These are phyloP conservation scores for Clonostachys rosea DNA, from an alignment of 2,329 filamentous ascomycete genomes.

Conservation along the genomic window DNA sequence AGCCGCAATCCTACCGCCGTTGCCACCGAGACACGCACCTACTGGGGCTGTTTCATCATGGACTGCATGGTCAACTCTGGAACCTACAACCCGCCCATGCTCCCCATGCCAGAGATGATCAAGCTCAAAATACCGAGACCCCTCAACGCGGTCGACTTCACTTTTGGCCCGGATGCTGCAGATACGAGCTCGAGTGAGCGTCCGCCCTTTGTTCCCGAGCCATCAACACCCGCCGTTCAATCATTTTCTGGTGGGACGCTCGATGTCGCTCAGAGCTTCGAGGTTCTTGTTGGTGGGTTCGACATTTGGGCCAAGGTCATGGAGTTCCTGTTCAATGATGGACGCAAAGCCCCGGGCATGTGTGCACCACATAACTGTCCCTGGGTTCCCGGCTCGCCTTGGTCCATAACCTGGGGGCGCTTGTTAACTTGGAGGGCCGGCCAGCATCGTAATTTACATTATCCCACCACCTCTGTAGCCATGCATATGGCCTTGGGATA, in stretches of 20 bases:
- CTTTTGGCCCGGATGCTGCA: constrained; percentile 24
- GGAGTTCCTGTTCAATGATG: constrained; percentile 34
- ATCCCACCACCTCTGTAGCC: constrained; percentile 26
- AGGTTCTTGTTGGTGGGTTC: constrained; percentile 33
- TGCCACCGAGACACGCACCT: constrained; percentile 30
- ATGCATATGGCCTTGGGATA: constrained; percentile 30
- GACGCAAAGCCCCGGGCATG: constrained; percentile 31
- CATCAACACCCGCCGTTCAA: not conserved
- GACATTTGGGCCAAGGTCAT: constrained; percentile 36
- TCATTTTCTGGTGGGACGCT: constrained; percentile 7
- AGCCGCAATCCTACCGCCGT: constrained; percentile 11
- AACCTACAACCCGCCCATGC: constrained; percentile 28
- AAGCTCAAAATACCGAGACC: constrained; percentile 23
- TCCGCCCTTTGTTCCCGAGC: constrained; percentile 3
- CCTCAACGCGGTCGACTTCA: constrained; percentile 26
- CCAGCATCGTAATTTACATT: constrained; percentile 27
- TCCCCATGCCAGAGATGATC: constrained; percentile 24
- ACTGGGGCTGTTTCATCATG: constrained; percentile 40
- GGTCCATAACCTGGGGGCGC: constrained; percentile 19
- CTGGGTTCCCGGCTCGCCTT: constrained; percentile 27
- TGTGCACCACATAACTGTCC: constrained; percentile 29
- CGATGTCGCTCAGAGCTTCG: constrained; percentile 18
- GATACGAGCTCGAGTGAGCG: constrained; percentile 6
- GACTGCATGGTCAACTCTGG: constrained; percentile 37
- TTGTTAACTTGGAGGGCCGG: constrained; percentile 25